phyloP scores from a whole-genome alignment of 345 rosid species.

The Orychophragmus violaceus region DNA sequence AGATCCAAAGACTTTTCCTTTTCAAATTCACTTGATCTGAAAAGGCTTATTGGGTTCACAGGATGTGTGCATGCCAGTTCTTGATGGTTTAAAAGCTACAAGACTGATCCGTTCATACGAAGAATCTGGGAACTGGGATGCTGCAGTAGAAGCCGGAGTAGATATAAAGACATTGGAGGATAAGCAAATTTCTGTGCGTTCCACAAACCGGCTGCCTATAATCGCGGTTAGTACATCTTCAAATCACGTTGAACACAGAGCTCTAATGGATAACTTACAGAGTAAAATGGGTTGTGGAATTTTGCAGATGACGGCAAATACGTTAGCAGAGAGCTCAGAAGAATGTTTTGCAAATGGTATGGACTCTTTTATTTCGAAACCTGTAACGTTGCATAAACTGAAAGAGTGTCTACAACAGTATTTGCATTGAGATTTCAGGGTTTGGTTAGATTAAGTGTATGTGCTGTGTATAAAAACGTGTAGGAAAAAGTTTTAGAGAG shows the following conservation, averaged over 20 bases:
- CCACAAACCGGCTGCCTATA: constrained; percentile 54
- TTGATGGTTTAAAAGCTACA: constrained; percentile 93
- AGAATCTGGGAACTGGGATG: constrained; percentile 80
- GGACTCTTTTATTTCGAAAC: constrained; percentile 80
- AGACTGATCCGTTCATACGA: constrained; percentile 82
- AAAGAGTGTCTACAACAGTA: constrained; percentile 66
- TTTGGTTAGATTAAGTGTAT: constrained; percentile 36
- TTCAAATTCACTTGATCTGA: background rate
- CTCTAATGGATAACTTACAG: background rate
- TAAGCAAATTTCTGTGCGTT: background rate
- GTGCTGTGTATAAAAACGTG: constrained; percentile 36
- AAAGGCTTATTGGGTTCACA: constrained; percentile 23
- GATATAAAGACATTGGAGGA: constrained; percentile 27
- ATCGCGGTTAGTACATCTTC: constrained; percentile 56
- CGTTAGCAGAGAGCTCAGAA: constrained; percentile 82
- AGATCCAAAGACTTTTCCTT: background rate
- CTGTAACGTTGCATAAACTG: constrained; percentile 74
- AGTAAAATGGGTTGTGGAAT: background rate
- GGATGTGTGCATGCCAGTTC: constrained; percentile 96
- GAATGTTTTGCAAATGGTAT: constrained; percentile 91
- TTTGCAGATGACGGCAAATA: constrained; percentile 93
- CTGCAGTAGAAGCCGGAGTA: constrained; percentile 64
- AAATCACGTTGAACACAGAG: background rate
- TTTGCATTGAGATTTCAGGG: constrained; percentile 33
- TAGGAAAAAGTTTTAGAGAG: constrained; percentile 55